Conservation (phyloP, 2,329 filamentous ascomycete species). For the Aspergillus puulaauensis region DNA sequence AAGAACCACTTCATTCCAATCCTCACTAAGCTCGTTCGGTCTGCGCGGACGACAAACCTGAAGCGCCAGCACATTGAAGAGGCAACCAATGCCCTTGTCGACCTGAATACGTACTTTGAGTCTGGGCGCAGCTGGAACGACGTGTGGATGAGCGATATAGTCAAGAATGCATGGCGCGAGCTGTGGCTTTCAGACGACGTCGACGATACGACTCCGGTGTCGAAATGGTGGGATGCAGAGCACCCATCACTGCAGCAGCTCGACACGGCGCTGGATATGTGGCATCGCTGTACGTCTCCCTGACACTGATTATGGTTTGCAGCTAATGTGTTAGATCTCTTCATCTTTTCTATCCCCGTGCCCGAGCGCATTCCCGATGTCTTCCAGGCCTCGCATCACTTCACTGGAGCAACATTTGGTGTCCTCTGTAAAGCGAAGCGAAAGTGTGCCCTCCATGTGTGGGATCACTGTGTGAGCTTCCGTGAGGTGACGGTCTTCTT, state of each 20-base stretch:
- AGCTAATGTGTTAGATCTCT: conserved; percentile 6
- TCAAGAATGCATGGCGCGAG: conserved; percentile 45
- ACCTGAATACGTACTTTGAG: conserved; percentile 51
- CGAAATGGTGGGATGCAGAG: conserved; percentile 39
- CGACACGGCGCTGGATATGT: conserved; percentile 37
- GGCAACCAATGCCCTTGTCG: conserved; percentile 48
- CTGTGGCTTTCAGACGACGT: conserved; percentile 48
- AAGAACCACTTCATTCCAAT: conserved; percentile 53
- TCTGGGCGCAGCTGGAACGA: conserved; percentile 47
- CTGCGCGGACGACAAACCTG: conserved; percentile 48
- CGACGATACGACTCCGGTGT: conserved; percentile 32
- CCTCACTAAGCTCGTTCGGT: conserved; percentile 49
- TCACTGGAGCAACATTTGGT: conserved; percentile 59
- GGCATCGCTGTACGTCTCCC: conserved; percentile 44
- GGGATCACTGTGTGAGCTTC: conserved; percentile 64
- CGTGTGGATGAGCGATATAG: conserved; percentile 47
- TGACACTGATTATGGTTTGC: no score
- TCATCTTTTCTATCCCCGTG: conserved; percentile 16
- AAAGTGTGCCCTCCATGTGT: conserved; percentile 59
- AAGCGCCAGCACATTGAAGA: conserved; percentile 42
- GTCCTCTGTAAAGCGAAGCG: conserved; percentile 62
- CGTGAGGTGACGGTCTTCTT: conserved; percentile 53
- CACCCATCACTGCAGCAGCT: conserved; percentile 36
- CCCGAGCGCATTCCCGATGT: conserved; percentile 18
- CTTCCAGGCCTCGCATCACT: conserved; percentile 58